phyloP scores from a whole-genome alignment of 1,139 yeast genomes.

The Taphrina populina region DNA sequence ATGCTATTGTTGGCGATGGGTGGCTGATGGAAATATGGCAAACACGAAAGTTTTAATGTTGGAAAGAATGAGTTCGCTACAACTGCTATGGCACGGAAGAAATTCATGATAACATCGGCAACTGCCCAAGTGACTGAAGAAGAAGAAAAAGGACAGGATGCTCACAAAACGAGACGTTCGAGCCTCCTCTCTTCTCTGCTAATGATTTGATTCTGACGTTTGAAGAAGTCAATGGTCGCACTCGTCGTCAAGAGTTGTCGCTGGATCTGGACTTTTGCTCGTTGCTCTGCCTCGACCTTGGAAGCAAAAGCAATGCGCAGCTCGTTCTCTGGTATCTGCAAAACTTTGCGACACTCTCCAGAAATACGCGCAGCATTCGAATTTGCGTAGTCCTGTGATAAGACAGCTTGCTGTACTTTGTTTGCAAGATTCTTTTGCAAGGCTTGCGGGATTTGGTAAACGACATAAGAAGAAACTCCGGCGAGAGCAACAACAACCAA shows the following conservation, averaged over 20 bases:
- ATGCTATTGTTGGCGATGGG: too few species aligned
- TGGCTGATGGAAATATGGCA: too few species aligned
- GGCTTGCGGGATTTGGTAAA: slow-evolving; percentile 83
- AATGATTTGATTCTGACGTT: slow-evolving; percentile 6
- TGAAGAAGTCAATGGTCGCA: slow-evolving; percentile 23
- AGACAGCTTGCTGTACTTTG: slow-evolving; percentile 63
- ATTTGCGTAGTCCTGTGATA: slow-evolving; percentile 71
- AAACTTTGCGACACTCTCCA: slow-evolving; percentile 76
- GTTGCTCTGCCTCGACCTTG: slow-evolving; percentile 52
- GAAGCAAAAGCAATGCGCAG: slow-evolving; percentile 75
- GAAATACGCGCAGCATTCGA: slow-evolving; percentile 74
- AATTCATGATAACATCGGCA: too few species aligned
- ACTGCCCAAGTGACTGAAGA: too few species aligned
- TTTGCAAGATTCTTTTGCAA: slow-evolving; percentile 78
- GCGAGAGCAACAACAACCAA: slow-evolving; percentile 56
- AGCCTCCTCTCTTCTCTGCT: slow-evolving; percentile 15
- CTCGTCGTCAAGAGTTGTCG: slow-evolving; percentile 8
- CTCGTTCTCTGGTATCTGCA: slow-evolving; percentile 79
- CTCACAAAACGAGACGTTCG: slow-evolving; percentile 6
- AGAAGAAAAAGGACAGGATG: too few species aligned
- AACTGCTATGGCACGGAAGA: too few species aligned
- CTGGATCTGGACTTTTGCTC: slow-evolving; percentile 11
- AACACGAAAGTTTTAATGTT: too few species aligned
- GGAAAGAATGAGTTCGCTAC: too few species aligned
- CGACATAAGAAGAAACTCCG: slow-evolving; percentile 62